Base-by-base conservation (phyloP, 331 rosid species). In the Prunus yedoensis region DNA sequence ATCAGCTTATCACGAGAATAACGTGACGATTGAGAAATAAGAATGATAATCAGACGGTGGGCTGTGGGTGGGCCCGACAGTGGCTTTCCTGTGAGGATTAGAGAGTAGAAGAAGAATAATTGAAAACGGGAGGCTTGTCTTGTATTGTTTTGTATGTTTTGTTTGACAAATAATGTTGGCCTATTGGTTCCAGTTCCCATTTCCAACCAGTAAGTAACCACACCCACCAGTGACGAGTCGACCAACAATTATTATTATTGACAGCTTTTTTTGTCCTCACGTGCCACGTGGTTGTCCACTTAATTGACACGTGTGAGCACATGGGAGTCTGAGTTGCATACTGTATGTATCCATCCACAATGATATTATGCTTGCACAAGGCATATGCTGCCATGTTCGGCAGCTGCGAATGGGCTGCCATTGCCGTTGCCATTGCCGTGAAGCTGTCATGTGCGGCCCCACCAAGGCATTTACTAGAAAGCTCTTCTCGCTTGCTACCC, bases 271-370 rank as follows among this genome's bases (percentile, higher is more conserved):
- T 80, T 83, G 89, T 84, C 90, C 71, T 9, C 1, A 47, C 1
- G 17, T 20, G 77, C 57, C 76, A 78, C 79, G 77, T 82, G 86
- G 78, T 25, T 25, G 3, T 5, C 2, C 45, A 6, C 9, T 2
- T 8, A 10, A 2, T 20, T 2, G 78, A 76, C 82, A 76, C 86
- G 75, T 69, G 54, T 45, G 69, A 81, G 25, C 88, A 86, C 93
- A 84, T 83, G 90, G 89, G 74, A 50, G 52, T 23, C 73, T 57
- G 51, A 20, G 35, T 21, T 47, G 9, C 51, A 12, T 63, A 12
- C 16, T 3, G 41, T 25, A 50, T 27, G 21, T 17, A 50, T 7
- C 21, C 6, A 38, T 23, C 56, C 38, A 49, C 65, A 68, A 49
- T 45, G 41, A 53, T 54, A 25, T 28, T 38, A 38, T 41, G 60